Base-by-base conservation (phyloP, 2,329 filamentous ascomycete genomes). In the Fusarium sp. region DNA sequence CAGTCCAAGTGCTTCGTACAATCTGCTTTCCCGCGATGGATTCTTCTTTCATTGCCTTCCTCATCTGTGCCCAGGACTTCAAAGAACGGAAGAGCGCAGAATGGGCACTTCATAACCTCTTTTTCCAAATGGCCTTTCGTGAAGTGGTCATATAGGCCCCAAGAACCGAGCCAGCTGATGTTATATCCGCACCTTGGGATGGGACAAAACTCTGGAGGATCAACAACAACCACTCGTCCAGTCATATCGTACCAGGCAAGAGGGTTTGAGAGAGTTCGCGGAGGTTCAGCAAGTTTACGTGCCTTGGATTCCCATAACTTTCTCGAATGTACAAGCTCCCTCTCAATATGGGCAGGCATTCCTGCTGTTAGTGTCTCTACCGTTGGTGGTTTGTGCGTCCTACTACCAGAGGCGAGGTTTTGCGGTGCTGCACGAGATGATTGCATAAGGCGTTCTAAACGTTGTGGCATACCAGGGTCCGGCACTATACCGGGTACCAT, bases 1-100 rank as follows among this genome's bases (percentile, higher is more conserved):
- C 75, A 78, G 32, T 78, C 76, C 22, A 76, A 38, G 47, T 78
- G 76, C 47, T 65, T 61, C 47, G 68, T 60, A n/a, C 73, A 68
- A 8, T 75, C 70, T 1, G 61, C 28, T 1, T 30, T 17, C 6
- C 61, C 47, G 6, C 45, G 30, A 5, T 18, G 11, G 8, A n/a
- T 14, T 12, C 28, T 8, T 8, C 32, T 15, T 6, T 17, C 14
- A 8, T 42, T 18, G 2, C 50, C 58, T 12, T 39, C 10, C 1
- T 39, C 39, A 12, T 50, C 42, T 5, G 18, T 34, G 6, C 41
- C 34, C 0, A 13, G 1, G 6, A 13, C 34, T 20, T 22, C 13
- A 5, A 24, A 24, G 34, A 78, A 77, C 6, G 41, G 20, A 18
- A 76, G 50, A 1, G 38, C 14, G 6, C 76, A 78, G 30, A 78